Base-by-base conservation (phyloP, 345 rosid genomes). In the Adansonia digitata region DNA sequence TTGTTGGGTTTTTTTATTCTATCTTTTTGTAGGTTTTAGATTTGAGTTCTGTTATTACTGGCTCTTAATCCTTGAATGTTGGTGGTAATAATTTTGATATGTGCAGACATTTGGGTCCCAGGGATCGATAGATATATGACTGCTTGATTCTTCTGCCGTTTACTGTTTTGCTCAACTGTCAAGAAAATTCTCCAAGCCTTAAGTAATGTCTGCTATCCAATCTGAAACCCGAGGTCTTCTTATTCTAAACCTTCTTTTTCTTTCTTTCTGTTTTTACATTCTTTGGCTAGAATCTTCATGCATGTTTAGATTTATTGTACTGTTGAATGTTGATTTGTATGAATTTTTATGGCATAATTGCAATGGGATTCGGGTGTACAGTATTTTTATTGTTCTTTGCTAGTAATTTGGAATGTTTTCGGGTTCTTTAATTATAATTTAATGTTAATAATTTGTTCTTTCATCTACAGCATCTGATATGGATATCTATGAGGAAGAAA, bases 401-500 rank as follows among this genome's bases (percentile, higher is more conserved):
- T 64, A 20, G 20, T 5, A 18, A 63, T 63, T 43, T 43, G 52
- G 18, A n/a, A 3, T 26, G 10, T n/a, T 43, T 66, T 66, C 24
- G 24, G 29, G 59, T 5, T 65, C 22, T 43, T 61, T 67, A 24
- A 26, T 14, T 26, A 45, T 46, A 45, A 8, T n/a, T n/a, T 17
- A 26, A 52, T 52, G 61, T 20, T 62, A 37, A 45, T 39, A 2
- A n/a, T n/a, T n/a, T n/a, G n/a, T n/a, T 56, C 27, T 37, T 69
- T 74, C 34, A 10, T 79, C 43, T 52, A 37, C 77, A 29, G 73
- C 59, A 13, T 31, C 77, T 67, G 93, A 84, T 46, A 74, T 75
- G 77, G 88, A 86, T 11, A 39, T 37, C 73, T 43, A 45, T 18
- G 90, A 84, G 80, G 87, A 87, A 60, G 88, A 88, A 72, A 82